A percentile compares a stretch with the other conserved stretches of the same genome.
phyloP scores from a whole-genome alignment of 176 grass and related monocot genomes.

The Pontederia crassipes region DNA sequence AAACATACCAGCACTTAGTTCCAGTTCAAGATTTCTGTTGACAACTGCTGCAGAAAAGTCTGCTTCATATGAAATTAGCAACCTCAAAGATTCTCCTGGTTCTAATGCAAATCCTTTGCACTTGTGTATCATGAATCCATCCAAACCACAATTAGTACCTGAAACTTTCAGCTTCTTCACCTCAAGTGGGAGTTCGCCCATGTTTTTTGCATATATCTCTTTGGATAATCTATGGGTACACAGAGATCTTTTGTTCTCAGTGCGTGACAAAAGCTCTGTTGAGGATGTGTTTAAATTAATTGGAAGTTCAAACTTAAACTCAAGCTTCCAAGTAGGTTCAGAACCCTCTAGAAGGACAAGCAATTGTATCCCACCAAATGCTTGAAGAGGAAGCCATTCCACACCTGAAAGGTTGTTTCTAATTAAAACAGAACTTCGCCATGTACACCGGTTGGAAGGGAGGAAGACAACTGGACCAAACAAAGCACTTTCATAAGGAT shows the following conservation, averaged over 20 bases:
- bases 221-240: conserved; percentile 60
- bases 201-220: conserved; percentile 87
- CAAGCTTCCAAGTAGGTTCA: conserved; percentile 75
- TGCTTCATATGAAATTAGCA: conserved; percentile 59
- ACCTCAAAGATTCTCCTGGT: conserved; percentile 57
- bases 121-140: conserved; percentile 54
- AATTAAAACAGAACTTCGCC: conserved; percentile 75
- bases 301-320: conserved; percentile 45
- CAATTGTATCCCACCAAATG: conserved; percentile 60
- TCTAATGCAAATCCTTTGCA: conserved; percentile 74
- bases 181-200: conserved; percentile 70
- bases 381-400: conserved; percentile 70
- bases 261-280: conserved; percentile 9
- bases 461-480: conserved; percentile 85
- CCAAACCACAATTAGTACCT: conserved; percentile 67
- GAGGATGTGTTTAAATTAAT: conserved; percentile 31
- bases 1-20: conserved; percentile 63
- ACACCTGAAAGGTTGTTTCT: conserved; percentile 76
- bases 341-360: conserved; percentile 72
- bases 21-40: conserved; percentile 80
- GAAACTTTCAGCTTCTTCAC: conserved; percentile 73
- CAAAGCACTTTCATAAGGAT: conserved; percentile 44
- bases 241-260: conserved; percentile 25
- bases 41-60: conserved; percentile 65
- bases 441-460: conserved; percentile 71